phyloP scores from a whole-genome alignment of 225 moss, liverwort and hornwort species.

The Physcomitrellopsis africana region DNA sequence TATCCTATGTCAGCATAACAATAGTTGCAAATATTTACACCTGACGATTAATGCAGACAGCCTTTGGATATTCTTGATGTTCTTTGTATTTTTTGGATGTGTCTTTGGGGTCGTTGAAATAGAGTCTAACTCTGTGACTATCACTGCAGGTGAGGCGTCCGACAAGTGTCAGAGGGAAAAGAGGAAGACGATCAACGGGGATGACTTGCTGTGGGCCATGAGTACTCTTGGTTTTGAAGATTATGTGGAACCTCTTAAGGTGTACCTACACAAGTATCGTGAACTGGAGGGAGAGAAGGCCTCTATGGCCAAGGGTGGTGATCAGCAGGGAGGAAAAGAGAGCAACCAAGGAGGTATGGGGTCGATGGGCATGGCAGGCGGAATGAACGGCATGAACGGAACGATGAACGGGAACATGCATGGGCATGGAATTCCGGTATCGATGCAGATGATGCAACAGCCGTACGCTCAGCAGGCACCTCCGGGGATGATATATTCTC shows the following conservation, averaged over 20 bases:
- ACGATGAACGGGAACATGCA: constrained; percentile 64
- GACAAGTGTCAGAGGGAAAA: constrained; percentile 95
- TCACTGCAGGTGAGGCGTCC: constrained; percentile 71
- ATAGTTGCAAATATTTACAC: too few species aligned
- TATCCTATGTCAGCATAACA: too few species aligned
- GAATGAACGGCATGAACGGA: constrained; percentile 76
- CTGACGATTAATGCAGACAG: not conserved
- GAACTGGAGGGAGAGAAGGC: constrained; percentile 94
- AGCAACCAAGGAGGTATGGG: constrained; percentile 65
- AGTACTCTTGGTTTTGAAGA: constrained; percentile 91
- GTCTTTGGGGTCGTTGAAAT: not conserved
- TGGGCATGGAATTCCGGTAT: constrained; percentile 53
- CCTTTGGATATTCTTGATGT: not conserved
- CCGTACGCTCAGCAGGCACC: constrained; percentile 62
- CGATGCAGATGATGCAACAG: constrained; percentile 81
- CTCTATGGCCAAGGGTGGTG: constrained; percentile 87
- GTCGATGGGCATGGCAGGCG: constrained; percentile 65
- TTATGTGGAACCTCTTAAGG: constrained; percentile 85
- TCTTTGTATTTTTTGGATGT: not conserved
- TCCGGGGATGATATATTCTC: constrained; percentile 73
- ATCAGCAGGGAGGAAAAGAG: constrained; percentile 74
- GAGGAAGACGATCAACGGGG: constrained; percentile 88
- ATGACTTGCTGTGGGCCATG: constrained; percentile 92
- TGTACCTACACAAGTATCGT: constrained; percentile 87
- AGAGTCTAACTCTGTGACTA: constrained; percentile 16